These are phyloP conservation scores for Artemisia tridentata DNA, from an alignment of 129 eudicot genomes.

Conservation along the genomic window DNA sequence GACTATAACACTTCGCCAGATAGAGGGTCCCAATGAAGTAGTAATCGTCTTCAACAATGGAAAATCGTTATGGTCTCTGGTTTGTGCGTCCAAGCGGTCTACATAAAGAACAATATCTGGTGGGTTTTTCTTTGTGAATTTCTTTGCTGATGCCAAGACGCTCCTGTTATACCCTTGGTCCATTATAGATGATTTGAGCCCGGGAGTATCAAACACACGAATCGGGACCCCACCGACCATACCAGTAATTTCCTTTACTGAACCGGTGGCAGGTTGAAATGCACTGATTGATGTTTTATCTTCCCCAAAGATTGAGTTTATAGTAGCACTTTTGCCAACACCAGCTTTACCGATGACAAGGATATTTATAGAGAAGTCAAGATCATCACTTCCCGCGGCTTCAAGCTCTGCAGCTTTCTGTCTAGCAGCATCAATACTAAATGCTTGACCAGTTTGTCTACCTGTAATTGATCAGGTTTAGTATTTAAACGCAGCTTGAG, in stretches of 20 bases:
- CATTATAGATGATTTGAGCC: slow-evolving; percentile 66
- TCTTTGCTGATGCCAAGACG: slow-evolving; percentile 69
- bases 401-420: slow-evolving; percentile 69
- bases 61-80: slow-evolving; percentile 86
- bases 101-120: slow-evolving; percentile 83
- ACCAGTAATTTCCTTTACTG: slow-evolving; percentile 65
- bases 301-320: slow-evolving; percentile 87
- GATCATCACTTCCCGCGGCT: slow-evolving; percentile 48
- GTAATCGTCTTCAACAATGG: slow-evolving; percentile 72
- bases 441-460: slow-evolving; percentile 59
- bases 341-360: slow-evolving; percentile 91
- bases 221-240: slow-evolving; percentile 69
- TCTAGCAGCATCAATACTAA: slow-evolving; percentile 76
- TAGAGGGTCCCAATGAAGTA: slow-evolving; percentile 59
- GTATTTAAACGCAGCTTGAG: too few species aligned
- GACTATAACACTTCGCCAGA: slow-evolving; percentile 80
- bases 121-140: slow-evolving; percentile 64
- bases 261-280: slow-evolving; percentile 62
- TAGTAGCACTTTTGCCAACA: slow-evolving; percentile 96
- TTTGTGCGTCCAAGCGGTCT: slow-evolving; percentile 81
- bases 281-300: slow-evolving; percentile 72
- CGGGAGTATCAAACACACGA: slow-evolving; percentile 83
- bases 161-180: slow-evolving; percentile 76
- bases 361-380: slow-evolving; percentile 67
- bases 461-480: slow-evolving; percentile 43